Evolutionary conservation across 768 basidiomycete genomes (phyloP).

Genomic region (Tulasnella sp.): DNA sequence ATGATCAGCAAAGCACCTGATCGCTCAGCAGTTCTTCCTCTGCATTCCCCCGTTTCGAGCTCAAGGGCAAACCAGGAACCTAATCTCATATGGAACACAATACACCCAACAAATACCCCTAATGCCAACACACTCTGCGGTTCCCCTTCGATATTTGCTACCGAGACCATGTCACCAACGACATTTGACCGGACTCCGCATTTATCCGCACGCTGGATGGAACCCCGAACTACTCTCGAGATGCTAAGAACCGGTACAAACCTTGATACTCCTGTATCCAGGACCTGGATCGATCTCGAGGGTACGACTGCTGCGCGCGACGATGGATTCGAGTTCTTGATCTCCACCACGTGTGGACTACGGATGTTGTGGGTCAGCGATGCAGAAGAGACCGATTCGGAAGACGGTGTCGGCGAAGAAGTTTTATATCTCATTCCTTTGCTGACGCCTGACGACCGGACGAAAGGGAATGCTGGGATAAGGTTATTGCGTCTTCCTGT

Average conservation of each 20-base stretch:
- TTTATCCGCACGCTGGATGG: neutral
- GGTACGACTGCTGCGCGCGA: neutral
- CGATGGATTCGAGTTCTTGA: neutral
- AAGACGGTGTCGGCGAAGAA: neutral
- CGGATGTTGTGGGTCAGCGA: neutral
- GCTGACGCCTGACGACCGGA: neutral
- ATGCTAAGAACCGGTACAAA: neutral
- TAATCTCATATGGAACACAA: neutral
- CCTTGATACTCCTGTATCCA: neutral
- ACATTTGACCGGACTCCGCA: neutral
- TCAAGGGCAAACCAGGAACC: neutral
- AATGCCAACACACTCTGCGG: neutral
- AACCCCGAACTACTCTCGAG: neutral
- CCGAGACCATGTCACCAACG: neutral
- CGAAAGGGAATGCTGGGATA: neutral
- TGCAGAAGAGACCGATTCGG: neutral
- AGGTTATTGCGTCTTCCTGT: neutral
- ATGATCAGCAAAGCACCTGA: neutral
- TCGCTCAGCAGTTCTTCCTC: neutral
- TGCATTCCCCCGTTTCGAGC: neutral
- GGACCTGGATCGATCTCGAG: neutral
- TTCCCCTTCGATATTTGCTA: neutral
- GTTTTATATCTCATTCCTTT: neutral
- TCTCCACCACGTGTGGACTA: neutral
- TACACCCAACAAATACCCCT: neutral